These are phyloP conservation scores for Scleroderma citrinum DNA, from an alignment of 768 basidiomycete species.

Conservation along the genomic window DNA sequence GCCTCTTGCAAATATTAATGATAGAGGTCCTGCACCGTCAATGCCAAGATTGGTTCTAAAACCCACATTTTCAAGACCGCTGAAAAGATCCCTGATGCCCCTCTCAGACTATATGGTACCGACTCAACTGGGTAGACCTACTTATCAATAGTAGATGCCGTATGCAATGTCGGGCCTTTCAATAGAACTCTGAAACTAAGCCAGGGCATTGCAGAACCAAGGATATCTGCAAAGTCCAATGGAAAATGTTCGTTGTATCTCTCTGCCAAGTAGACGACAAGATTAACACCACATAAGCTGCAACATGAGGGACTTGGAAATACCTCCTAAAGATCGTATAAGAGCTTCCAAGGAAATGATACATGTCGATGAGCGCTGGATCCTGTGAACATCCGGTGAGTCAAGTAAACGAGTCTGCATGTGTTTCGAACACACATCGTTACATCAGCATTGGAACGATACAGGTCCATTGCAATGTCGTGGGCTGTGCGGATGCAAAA, in stretches of 20 bases:
- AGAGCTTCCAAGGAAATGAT: conserved; percentile 15
- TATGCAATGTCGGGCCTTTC: not conserved
- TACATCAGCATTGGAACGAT: conserved; percentile 23
- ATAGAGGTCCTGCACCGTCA: conserved; percentile 31
- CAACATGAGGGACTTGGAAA: too few relatives aligned
- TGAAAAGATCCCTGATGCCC: conserved; percentile 31
- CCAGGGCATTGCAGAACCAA: conserved; percentile 18
- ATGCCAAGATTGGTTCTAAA: conserved; percentile 35
- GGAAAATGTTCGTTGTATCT: conserved; percentile 23
- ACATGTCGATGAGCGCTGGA: conserved; percentile 27
- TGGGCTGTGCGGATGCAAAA: conserved; percentile 20
- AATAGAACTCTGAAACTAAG: conserved; percentile 13
- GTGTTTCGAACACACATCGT: conserved; percentile 13
- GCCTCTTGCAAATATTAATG: conserved; percentile 24
- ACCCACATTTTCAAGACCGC: conserved; percentile 31
- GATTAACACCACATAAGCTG: not conserved
- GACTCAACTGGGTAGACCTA: conserved; percentile 5
- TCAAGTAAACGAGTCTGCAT: conserved; percentile 25
- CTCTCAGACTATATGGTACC: not conserved
- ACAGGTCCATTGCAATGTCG: conserved; percentile 35
- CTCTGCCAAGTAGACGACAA: conserved; percentile 7
- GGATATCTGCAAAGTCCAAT: conserved; percentile 20
- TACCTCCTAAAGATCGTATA: conserved; percentile 13
- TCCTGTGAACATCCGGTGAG: conserved; percentile 5
- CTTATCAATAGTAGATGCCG: conserved; percentile 18